These are phyloP conservation scores for Agrocybe pediades DNA, from an alignment of 768 basidiomycete species.

Conservation along the genomic window DNA sequence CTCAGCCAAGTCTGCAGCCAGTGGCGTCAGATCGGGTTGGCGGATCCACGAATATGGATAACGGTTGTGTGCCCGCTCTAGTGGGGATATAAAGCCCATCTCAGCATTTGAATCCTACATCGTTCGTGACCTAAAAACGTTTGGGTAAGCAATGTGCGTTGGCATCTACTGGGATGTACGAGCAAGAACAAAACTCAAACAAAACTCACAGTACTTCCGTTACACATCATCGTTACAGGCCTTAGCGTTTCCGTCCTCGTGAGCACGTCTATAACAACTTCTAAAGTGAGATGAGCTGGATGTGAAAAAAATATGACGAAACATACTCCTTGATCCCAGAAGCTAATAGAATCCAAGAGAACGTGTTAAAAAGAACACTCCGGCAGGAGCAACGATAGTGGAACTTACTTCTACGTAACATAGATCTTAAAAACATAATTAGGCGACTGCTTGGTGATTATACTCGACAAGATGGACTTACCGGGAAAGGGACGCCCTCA, in stretches of 20 bases:
- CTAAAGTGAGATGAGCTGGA: not conserved
- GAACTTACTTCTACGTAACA: constrained; percentile 58
- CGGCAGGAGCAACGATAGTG: not conserved
- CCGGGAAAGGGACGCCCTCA: constrained; percentile 55
- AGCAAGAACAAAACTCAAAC: not conserved
- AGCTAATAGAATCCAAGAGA: constrained; percentile 41
- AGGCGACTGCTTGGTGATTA: too few species aligned
- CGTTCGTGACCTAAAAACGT: constrained; percentile 19
- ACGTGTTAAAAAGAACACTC: not conserved
- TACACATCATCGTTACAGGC: constrained; percentile 55
- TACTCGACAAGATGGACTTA: constrained; percentile 33
- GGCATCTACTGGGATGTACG: not conserved
- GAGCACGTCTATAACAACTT: constrained; percentile 42
- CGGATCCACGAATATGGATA: too few species aligned
- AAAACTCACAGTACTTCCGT: constrained; percentile 46
- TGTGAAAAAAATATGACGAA: too few species aligned
- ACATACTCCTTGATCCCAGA: constrained; percentile 61
- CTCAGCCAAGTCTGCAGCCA: too few species aligned
- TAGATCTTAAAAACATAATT: constrained; percentile 53
- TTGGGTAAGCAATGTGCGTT: not conserved
- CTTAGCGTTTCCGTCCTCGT: constrained; percentile 46
- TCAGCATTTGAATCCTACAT: constrained; percentile 26
- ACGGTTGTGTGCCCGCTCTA: constrained; percentile 14
- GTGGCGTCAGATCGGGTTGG: too few species aligned
- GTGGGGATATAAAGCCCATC: constrained; percentile 21